Conservation (phyloP, 1,284 basidiomycete genomes). For the Boletus smithii region DNA sequence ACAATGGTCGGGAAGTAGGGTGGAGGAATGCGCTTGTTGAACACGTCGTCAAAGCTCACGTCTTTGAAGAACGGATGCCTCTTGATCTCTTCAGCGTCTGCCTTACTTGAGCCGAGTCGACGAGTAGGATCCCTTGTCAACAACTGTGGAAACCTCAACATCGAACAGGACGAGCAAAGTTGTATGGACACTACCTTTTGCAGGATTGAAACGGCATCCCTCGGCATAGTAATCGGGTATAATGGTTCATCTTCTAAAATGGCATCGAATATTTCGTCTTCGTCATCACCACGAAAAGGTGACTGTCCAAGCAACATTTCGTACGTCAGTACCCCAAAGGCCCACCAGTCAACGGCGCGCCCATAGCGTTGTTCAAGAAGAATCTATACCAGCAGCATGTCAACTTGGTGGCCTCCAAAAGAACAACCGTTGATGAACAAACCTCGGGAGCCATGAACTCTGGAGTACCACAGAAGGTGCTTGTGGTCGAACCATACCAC, state of each 20-base stretch:
- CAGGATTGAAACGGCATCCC: conserved; percentile 93
- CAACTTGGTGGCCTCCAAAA: not conserved
- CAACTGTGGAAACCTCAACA: conserved; percentile 52
- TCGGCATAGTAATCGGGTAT: conserved; percentile 99
- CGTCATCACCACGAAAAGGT: conserved; percentile 98
- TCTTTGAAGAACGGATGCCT: conserved; percentile 98
- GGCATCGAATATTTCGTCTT: conserved; percentile 99
- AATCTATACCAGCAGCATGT: conserved; percentile 56
- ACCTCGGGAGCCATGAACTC: conserved; percentile 99
- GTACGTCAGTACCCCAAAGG: conserved; percentile 97
- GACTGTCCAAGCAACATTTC: conserved; percentile 99
- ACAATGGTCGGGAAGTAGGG: conserved; percentile 97
- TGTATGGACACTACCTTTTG: conserved; percentile 64
- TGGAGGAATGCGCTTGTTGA: conserved; percentile 94
- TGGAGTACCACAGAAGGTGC: conserved; percentile 98
- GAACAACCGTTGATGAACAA: conserved; percentile 18
- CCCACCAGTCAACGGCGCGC: conserved; percentile 99
- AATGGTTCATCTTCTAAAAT: conserved; percentile 98
- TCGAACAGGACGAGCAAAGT: not conserved
- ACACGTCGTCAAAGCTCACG: conserved; percentile 92
- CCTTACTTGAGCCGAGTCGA: conserved; percentile 91
- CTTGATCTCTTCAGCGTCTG: conserved; percentile 97
- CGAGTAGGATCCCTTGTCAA: conserved; percentile 91
- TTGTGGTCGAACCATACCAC: conserved; percentile 97
- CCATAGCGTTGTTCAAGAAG: conserved; percentile 97